These are phyloP conservation scores for Beauveria sp. DNA, from an alignment of 2,329 filamentous ascomycete genomes.

Conservation along the genomic window DNA sequence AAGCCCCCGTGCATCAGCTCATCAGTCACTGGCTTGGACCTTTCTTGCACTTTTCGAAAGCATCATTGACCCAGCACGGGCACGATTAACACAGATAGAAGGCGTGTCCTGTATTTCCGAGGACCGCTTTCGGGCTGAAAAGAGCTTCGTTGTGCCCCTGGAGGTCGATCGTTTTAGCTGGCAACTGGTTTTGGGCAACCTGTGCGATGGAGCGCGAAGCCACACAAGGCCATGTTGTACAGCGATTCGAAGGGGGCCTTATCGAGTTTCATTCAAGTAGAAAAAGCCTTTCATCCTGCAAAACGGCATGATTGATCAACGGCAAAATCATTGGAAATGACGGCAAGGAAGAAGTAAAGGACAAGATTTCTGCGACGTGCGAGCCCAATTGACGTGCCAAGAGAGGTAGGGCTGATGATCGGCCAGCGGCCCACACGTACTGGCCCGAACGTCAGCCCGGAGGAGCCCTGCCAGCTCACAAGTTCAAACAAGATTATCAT, in stretches of 20 bases:
- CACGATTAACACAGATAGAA: not conserved
- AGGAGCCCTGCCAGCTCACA: not conserved
- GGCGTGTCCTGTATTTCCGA: too few species aligned
- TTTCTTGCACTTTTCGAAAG: not conserved
- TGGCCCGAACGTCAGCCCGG: not conserved
- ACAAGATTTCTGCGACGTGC: not conserved
- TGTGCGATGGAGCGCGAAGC: not conserved
- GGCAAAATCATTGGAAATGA: not conserved
- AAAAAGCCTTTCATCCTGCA: not conserved
- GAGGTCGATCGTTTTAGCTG: not conserved
- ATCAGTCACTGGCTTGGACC: not conserved
- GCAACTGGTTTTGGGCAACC: not conserved
- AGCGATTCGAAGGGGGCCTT: not conserved
- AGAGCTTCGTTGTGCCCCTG: too few species aligned
- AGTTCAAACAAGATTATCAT: not conserved
- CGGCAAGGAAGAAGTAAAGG: not conserved
- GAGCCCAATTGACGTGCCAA: not conserved
- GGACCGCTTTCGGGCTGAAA: not conserved
- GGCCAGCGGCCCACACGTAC: not conserved
- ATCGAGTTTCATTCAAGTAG: too few species aligned
- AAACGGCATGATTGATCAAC: not conserved
- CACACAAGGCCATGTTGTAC: not conserved
- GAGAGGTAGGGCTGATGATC: slow-evolving; percentile 1
- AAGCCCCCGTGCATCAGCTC: not conserved
- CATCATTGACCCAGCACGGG: not conserved